Base-by-base conservation (phyloP, 176 grass and related monocot species). In the Metroxylon sagu region DNA sequence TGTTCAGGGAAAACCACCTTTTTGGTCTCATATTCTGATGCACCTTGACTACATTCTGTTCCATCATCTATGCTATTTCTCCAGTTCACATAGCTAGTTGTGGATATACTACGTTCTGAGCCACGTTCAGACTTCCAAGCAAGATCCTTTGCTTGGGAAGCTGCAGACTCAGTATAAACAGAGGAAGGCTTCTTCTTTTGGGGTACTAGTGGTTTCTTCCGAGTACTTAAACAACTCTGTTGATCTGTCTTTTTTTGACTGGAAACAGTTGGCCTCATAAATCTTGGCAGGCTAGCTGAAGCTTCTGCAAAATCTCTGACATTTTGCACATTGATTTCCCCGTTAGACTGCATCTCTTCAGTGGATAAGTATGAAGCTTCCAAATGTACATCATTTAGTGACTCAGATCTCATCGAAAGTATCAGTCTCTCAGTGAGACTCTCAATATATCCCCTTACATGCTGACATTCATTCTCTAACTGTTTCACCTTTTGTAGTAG, bases 131-230 rank as follows among this genome's bases (percentile, higher is more conserved):
- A 97, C 29, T 82, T 76, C 72, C 74, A 88, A 72, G 68, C 67
- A 50, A 53, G 25, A 73, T 78, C 29, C 58, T 80, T 91, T 75
- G 68, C 59, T 70, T 72, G 75, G 52, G 77, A 76, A 61, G 63
- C 79, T 75, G 88, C n/a, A 28, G 87, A 91, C 43, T 97, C 92
- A 48, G 86, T 87, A 85, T 82, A 97, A 71, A 97, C 84, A 65
- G 87, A 97, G 29, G 69, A 68, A 31, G 83, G 69, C 74, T 78
- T 78, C 68, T 77, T 85, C 65, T 77, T 91, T 74, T 62, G 53
- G 61, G 72, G 71, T 3, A 77, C 19, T 61, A 78, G 76, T 79
- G 80, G 75, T 69, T 77, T 85, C 61, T 59, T 77, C 54, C 73
- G 80, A 54, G 78, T 83, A 67, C 12, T 77, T 49, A 30, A 10